A percentile compares a stretch with the other conserved stretches of the same genome.
phyloP scores from a whole-genome alignment of 352 stramenopile species.

The Pythium vanterpoolii region DNA sequence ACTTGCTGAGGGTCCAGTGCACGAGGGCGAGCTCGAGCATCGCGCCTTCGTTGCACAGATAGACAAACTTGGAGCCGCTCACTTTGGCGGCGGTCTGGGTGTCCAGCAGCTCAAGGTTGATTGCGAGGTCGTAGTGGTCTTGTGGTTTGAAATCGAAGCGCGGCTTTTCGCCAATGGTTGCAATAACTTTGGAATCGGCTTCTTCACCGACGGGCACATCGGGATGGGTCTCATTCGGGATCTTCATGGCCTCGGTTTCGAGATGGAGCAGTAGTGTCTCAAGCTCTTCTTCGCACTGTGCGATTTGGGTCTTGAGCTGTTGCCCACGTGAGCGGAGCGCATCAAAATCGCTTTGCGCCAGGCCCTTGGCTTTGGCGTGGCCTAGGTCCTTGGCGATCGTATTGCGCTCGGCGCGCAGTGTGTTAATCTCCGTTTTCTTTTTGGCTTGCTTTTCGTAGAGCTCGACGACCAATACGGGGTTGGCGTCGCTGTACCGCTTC shows the following conservation, averaged over 20 bases:
- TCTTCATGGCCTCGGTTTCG: slow-evolving; percentile 67
- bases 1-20: slow-evolving; percentile 73
- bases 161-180: slow-evolving; percentile 50
- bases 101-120: slow-evolving; percentile 67
- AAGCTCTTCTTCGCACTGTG: slow-evolving; percentile 37
- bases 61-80: slow-evolving; percentile 81
- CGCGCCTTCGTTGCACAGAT: slow-evolving; percentile 82
- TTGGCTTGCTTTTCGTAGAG: slow-evolving; percentile 61
- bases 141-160: slow-evolving; percentile 57
- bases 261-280: slow-evolving; percentile 40
- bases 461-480: slow-evolving; percentile 57
- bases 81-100: slow-evolving; percentile 65
- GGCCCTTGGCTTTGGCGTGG: slow-evolving; percentile 37
- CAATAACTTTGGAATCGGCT: slow-evolving; percentile 48
- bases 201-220: slow-evolving; percentile 61
- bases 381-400: slow-evolving; percentile 57
- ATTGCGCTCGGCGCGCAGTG: slow-evolving; percentile 66
- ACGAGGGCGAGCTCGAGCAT: slow-evolving; percentile 87
- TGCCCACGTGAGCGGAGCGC: slow-evolving; percentile 38
- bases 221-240: slow-evolving; percentile 76
- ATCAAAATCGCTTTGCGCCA: slow-evolving; percentile 33
- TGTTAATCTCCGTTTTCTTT: slow-evolving; percentile 52
- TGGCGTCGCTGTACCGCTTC: slow-evolving; percentile 63
- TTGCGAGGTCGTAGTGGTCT: slow-evolving; percentile 73
- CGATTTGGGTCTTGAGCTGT: slow-evolving; percentile 57